A percentile compares a stretch with the other conserved stretches of the same genome.
Conservation (phyloP, 1,139 yeast genomes). For the Magnusiomyces fungicola region DNA sequence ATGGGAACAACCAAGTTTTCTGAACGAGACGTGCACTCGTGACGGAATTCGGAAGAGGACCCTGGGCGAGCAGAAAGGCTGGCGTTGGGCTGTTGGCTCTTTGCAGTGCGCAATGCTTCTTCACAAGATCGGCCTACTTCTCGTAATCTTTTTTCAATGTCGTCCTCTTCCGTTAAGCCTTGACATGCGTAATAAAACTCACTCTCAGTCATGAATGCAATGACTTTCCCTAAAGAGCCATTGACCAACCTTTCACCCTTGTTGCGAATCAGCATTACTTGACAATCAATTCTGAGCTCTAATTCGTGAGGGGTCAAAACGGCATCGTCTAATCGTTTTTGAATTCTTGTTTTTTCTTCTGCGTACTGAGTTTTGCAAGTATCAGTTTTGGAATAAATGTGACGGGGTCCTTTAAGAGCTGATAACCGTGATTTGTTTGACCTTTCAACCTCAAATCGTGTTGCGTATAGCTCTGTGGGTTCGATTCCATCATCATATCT, state of each 20-base stretch:
- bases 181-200: not conserved
- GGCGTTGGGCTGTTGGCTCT: no score
- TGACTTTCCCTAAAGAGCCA: slow-evolving; percentile 83
- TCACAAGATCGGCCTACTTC: no score
- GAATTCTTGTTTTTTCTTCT: not conserved
- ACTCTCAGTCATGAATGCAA: slow-evolving; percentile 62
- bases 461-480: slow-evolving; percentile 76
- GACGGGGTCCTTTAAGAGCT: slow-evolving; percentile 24
- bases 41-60: no score
- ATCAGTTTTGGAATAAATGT: slow-evolving; percentile 8
- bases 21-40: no score
- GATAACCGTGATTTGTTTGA: slow-evolving; percentile 56
- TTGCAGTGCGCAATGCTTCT: no score
- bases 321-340: not conserved
- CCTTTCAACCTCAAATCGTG: slow-evolving; percentile 62
- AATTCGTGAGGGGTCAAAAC: slow-evolving; percentile 11
- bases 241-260: slow-evolving; percentile 81
- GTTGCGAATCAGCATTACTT: slow-evolving; percentile 94
- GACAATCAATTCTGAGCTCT: slow-evolving; percentile 41
- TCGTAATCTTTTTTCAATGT: no score
- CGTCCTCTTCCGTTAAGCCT: no score
- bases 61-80: no score
- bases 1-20: not conserved
- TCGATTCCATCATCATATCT: slow-evolving; percentile 62
- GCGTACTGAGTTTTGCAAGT: not conserved